Evolutionary conservation across 352 stramenopile species (phyloP).

Genomic region (Pilasporangium apinafurcum): DNA sequence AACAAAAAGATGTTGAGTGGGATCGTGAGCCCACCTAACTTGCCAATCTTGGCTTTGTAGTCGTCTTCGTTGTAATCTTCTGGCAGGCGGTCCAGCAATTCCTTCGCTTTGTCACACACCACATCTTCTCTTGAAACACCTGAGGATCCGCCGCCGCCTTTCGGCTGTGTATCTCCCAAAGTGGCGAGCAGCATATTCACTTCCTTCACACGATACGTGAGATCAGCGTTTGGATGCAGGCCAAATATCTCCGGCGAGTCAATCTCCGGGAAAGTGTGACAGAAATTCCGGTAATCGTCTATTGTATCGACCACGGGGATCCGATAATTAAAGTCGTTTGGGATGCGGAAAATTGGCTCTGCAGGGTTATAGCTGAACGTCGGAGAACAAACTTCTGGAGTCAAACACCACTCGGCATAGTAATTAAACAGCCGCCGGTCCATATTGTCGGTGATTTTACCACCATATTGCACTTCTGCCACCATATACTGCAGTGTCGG

Average conservation of each 20-base stretch:
- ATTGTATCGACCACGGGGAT: slow-evolving; percentile 92
- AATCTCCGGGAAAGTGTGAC: slow-evolving; percentile 93
- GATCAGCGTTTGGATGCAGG: slow-evolving; percentile 97
- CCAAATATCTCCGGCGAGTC: slow-evolving; percentile 99
- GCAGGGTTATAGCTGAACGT: slow-evolving; percentile 95
- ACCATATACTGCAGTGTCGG: slow-evolving; percentile 99
- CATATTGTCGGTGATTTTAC: slow-evolving; percentile 99
- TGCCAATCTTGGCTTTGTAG: slow-evolving; percentile 96
- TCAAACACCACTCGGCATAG: slow-evolving; percentile 97
- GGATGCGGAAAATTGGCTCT: slow-evolving; percentile 94
- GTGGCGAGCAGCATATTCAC: slow-evolving; percentile 93
- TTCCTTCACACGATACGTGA: slow-evolving; percentile 97
- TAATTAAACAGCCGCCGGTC: slow-evolving; percentile 97
- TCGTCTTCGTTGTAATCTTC: slow-evolving; percentile 98
- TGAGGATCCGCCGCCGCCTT: slow-evolving; percentile 83
- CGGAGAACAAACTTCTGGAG: slow-evolving; percentile 68
- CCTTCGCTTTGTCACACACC: slow-evolving; percentile 94
- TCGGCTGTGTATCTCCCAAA: slow-evolving; percentile 95
- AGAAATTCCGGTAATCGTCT: slow-evolving; percentile 94
- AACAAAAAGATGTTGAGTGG: slow-evolving; percentile 99
- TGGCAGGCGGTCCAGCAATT: slow-evolving; percentile 92
- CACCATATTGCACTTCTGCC: slow-evolving; percentile 97
- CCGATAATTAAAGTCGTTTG: slow-evolving; percentile 95
- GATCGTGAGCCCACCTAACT: slow-evolving; percentile 92
- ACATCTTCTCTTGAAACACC: slow-evolving; percentile 94